A percentile compares a stretch with the other conserved stretches of the same genome.
Conservation (phyloP, 2,329 filamentous ascomycete species). For the Leptographium wingfieldii region DNA sequence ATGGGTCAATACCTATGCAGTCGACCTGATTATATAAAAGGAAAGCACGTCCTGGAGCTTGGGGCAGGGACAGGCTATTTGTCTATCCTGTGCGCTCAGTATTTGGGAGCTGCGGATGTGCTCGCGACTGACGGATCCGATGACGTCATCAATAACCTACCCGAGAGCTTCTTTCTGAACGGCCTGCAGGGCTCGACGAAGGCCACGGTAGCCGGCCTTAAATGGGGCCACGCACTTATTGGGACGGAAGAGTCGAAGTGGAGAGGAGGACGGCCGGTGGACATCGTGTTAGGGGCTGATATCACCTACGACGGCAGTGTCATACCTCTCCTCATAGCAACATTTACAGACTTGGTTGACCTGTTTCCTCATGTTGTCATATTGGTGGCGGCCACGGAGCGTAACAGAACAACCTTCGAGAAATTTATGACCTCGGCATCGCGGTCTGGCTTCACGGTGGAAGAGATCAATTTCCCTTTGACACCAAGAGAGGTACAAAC, state of each 20-base stretch:
- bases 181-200: conserved; percentile 26
- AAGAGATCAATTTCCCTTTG: conserved; percentile 29
- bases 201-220: conserved; percentile 42
- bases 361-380: conserved; percentile 37
- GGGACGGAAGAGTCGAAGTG: conserved; percentile 38
- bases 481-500: conserved; percentile 29
- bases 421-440: conserved; percentile 45
- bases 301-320: conserved; percentile 61
- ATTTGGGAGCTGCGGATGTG: conserved; percentile 39
- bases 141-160: conserved; percentile 54
- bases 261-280: conserved; percentile 20
- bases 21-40: conserved; percentile 30
- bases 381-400: conserved; percentile 56
- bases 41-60: conserved; percentile 54
- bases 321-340: conserved; percentile 51
- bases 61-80: conserved; percentile 68
- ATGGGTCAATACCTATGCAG: conserved; percentile 54
- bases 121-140: conserved; percentile 65
- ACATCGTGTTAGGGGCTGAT: conserved; percentile 63
- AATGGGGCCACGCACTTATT: conserved; percentile 50
- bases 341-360: conserved; percentile 35
- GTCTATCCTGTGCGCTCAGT: conserved; percentile 59
- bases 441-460: conserved; percentile 28
- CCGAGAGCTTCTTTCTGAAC: conserved; percentile 58
- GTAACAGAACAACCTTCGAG: conserved; percentile 57